Percentiles rank a stretch among this genome's conserved stretches.
Evolutionary conservation across 345 rosid species (phyloP).

Genomic region (Sisymbrium altissimum): DNA sequence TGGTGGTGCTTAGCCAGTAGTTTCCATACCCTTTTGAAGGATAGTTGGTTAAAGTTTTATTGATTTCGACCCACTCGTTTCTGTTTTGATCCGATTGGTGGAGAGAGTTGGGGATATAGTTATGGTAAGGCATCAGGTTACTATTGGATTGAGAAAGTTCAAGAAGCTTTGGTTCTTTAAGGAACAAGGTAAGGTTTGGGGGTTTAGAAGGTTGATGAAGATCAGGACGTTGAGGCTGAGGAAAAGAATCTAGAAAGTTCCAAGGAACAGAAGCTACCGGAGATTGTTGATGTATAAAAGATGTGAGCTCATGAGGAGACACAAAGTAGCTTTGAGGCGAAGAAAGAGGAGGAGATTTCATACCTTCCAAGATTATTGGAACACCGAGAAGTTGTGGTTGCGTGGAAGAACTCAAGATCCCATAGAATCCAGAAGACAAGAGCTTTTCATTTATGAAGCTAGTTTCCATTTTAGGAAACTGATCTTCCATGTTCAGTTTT

Average conservation of each 20-base stretch:
- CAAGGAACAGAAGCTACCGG: constrained; percentile 28
- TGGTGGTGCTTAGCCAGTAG: constrained; percentile 55
- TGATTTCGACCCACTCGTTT: constrained; percentile 52
- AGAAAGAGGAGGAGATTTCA: constrained; percentile 26
- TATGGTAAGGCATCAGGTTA: constrained; percentile 27
- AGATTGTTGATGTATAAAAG: constrained; percentile 26
- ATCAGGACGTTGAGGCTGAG: constrained; percentile 28
- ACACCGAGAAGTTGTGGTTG: constrained; percentile 31
- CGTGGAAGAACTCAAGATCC: constrained; percentile 30
- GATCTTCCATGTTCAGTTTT: constrained; percentile 40
- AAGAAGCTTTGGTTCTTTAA: constrained; percentile 46
- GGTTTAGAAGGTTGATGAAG: constrained; percentile 34
- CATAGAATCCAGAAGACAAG: constrained; percentile 39
- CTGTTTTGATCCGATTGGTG: constrained; percentile 9
- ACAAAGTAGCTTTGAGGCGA: constrained; percentile 16
- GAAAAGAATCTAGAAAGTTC: constrained; percentile 33
- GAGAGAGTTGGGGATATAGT: constrained; percentile 21
- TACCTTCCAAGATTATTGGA: constrained; percentile 44
- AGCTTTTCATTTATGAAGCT: constrained; percentile 43
- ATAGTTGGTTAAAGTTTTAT: constrained; percentile 31
- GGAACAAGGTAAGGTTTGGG: constrained; percentile 59
- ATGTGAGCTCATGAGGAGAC: constrained; percentile 15
- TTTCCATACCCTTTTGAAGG: constrained; percentile 44
- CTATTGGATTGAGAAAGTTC: constrained; percentile 22
- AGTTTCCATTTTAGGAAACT: constrained; percentile 54